Base-by-base conservation (phyloP, 2,329 filamentous ascomycete species). In the Cadophora malorum region DNA sequence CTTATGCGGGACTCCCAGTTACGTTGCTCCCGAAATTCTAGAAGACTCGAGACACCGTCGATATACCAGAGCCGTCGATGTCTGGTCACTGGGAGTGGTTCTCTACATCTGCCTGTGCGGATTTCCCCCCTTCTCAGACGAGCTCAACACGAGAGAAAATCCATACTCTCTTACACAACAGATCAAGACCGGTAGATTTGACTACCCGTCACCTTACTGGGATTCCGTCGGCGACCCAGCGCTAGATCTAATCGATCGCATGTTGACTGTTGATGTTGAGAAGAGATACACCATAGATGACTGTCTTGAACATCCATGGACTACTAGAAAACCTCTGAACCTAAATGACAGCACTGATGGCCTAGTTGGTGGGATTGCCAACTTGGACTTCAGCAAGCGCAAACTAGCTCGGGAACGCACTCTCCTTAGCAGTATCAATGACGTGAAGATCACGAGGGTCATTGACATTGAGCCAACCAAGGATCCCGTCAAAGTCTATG, bases 11-110 rank as follows among this genome's bases (percentile, higher is more conserved):
- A 99, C 96, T n/a, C 96, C 95, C 6, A 96, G 92, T 79, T 97
- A 99, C 78, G 95, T 98, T 69, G 96, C 96, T 0, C 96, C 96
- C 0, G 96, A 99, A 79, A 97, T 99, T 67, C 83, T 99, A 4
- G 91, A 94, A 76, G 91, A 94, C 70, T 89, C 87, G 21, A 90
- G 88, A 75, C 88, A 93, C 69, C 90, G 96, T 72, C 92, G 92
- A 77, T 99, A 99, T 81, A 97, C 94, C 65, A 93, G 94, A 76
- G 94, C 94, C 3, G 96, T 99, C 10, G 96, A 99, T 78, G 85
- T 98, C 52, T 98, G 96, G 96, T 97, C 94, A 1, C 85, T 98
- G 0, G 96, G 96, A n/a, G 96, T 99, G 3, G 95, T 99, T 3
- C 85, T 99, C 28, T 99, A 98, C 80, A 98, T 98, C 74, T 97